Evolutionary conservation across 805 yeast genomes (phyloP).

Genomic region (Teunomyces lycoperdinae): DNA sequence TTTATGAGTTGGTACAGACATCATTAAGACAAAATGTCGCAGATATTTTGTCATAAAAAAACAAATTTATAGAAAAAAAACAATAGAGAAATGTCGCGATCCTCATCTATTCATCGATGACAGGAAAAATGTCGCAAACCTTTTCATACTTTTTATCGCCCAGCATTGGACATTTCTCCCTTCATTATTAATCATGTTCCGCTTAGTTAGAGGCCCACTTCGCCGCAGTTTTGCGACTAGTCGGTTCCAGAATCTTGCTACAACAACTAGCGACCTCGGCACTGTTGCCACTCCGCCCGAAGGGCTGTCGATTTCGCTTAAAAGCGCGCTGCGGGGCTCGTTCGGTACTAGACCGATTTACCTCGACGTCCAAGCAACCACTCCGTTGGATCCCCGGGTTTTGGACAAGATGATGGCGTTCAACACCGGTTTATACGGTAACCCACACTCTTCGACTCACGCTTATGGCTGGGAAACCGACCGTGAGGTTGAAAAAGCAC

Average conservation of each 20-base stretch:
- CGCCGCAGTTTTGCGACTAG: conserved; percentile 1
- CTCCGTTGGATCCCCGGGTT: conserved; percentile 97
- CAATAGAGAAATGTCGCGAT: neutral
- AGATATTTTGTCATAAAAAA: neutral
- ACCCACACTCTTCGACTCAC: conserved; percentile 97
- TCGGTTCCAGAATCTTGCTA: conserved; percentile 8
- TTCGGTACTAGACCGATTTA: conserved; percentile 87
- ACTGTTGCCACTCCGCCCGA: conserved; percentile 35
- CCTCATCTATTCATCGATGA: too few relatives aligned
- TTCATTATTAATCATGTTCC: neutral
- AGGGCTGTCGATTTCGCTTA: conserved; percentile 46
- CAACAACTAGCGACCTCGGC: conserved; percentile 16
- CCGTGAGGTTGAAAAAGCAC: conserved; percentile 81
- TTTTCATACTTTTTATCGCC: neutral
- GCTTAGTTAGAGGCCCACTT: neutral
- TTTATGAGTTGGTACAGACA: conserved; percentile 70
- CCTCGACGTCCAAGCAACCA: conserved; percentile 96
- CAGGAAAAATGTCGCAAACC: too few relatives aligned
- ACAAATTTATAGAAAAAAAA: neutral
- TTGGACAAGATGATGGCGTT: conserved; percentile 82
- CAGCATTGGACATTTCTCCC: too few relatives aligned
- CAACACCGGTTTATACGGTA: conserved; percentile 92
- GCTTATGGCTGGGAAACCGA: conserved; percentile 99
- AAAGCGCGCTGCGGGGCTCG: conserved; percentile 45
- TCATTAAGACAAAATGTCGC: conserved; percentile 14